Evolutionary conservation across 371 early-diverging fungal genomes (phyloP).

Genomic region (Dichotomocladium elegans): DNA sequence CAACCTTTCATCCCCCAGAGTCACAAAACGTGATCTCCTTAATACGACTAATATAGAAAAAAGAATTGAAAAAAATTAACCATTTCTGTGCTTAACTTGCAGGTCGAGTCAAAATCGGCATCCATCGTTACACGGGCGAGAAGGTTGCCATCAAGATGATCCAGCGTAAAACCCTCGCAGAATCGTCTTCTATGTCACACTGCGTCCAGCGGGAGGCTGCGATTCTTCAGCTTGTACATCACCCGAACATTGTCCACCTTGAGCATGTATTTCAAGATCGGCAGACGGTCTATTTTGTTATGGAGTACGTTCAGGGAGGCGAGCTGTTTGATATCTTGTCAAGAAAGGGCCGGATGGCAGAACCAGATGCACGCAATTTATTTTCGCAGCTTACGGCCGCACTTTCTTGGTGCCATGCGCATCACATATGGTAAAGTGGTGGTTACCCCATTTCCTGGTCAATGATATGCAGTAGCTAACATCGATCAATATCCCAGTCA

Average conservation of each 20-base stretch:
- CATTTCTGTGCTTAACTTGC: neutral
- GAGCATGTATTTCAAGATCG: conserved; percentile 80
- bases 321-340: conserved; percentile 92
- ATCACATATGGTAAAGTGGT: conserved; percentile 89
- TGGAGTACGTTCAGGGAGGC: conserved; percentile 95
- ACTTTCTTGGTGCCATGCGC: conserved; percentile 88
- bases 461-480: no score
- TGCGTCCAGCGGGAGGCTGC: conserved; percentile 90
- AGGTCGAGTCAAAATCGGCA: conserved; percentile 79
- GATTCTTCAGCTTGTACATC: conserved; percentile 85
- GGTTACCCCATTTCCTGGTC: no score
- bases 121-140: conserved; percentile 66
- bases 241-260: conserved; percentile 83
- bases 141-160: conserved; percentile 91
- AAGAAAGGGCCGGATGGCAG: conserved; percentile 77
- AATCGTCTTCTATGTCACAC: conserved; percentile 52
- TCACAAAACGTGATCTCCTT: neutral
- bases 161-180: conserved; percentile 53
- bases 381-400: conserved; percentile 93
- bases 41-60: conserved; percentile 8
- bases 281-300: conserved; percentile 76
- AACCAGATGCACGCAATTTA: conserved; percentile 80
- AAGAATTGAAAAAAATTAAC: conserved; percentile 4
- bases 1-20: neutral
- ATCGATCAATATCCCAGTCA: conserved; percentile 38